Conservation (phyloP, 2,329 filamentous ascomycete genomes). For the Diaporthe sp. region DNA sequence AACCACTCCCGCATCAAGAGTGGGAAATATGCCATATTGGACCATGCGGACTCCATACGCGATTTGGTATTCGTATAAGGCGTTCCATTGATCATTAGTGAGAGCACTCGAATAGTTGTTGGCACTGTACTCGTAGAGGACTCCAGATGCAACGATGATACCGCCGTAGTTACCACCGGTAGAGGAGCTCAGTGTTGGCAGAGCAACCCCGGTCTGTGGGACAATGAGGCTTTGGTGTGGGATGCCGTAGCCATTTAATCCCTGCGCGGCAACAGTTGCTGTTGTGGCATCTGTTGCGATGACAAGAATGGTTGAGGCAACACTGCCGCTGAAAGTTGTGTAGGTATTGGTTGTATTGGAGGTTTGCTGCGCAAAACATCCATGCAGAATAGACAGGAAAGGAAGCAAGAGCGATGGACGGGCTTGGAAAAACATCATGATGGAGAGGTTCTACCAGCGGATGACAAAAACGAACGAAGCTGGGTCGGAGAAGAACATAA, state of each 20-base stretch:
- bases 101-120: slow-evolving; percentile 23
- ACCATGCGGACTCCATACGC: slow-evolving; percentile 21
- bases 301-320: slow-evolving; percentile 26
- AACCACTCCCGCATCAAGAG: slow-evolving; percentile 3
- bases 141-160: slow-evolving; percentile 12
- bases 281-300: slow-evolving; percentile 7
- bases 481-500: slow-evolving; percentile 5
- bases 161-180: slow-evolving; percentile 19
- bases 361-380: neutral
- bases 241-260: slow-evolving; percentile 23
- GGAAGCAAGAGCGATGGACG: slow-evolving; percentile 3
- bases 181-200: slow-evolving; percentile 18
- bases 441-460: neutral
- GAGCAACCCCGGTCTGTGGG: slow-evolving; percentile 14
- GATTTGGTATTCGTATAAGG: slow-evolving; percentile 23
- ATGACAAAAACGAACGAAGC: slow-evolving; percentile 2
- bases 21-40: slow-evolving; percentile 28
- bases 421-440: neutral
- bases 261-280: slow-evolving; percentile 25
- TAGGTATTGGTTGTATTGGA: neutral
- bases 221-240: slow-evolving; percentile 19
- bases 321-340: slow-evolving; percentile 14
- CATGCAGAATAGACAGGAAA: neutral
- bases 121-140: slow-evolving; percentile 24
- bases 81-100: slow-evolving; percentile 14